Base-by-base conservation (phyloP, 2,329 filamentous ascomycete genomes). In the Remersonia thermophila region DNA sequence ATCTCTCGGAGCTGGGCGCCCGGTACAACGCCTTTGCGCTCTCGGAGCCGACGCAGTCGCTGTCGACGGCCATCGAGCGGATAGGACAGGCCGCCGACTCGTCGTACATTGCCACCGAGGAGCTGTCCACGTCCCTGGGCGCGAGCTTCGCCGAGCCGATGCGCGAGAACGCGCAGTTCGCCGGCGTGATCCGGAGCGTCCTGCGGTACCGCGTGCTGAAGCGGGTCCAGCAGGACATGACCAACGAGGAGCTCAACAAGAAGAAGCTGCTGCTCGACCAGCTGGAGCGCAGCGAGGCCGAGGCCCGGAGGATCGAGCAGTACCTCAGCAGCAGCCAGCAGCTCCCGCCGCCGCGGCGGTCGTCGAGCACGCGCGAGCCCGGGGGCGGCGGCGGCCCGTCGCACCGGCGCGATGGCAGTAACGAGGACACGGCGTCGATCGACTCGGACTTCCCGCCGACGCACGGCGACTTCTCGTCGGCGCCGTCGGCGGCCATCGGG, bases 71-170 rank as follows among this genome's bases (percentile, higher is more conserved):
- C 1, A 95, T 98, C 46, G 91, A 98, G 59, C 80, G 87, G 44
- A 74, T 93, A 31, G 91, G 91, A 0, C 91, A 98, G 59, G 91
- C 91, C 2, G 85, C 89, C 7, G 91, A 98, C 55, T 83, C 84
- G 8, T 95, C 91, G 0, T 98, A 96, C 55, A 87, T 98, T 46
- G 86, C 84, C 8, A 96, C 89, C 0, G 84, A 93, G 51, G 91
- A 98, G 55, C 66, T 98, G 3, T 87, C 87, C 0, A 77, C 77
- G 2, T 81, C 82, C 0, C 64, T 98, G n/a, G 87, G 87, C 14
- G 87, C 89, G 25, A 91, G 77, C 47, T 98, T 98, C 54, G 86
- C 93, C 0, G 93, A 98, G 54, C 91, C 91, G 1, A 95, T 98
- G 85, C 76, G 93, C 37, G 91, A 98, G 61, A 93, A 86, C 51